Base-by-base conservation (phyloP, 1,284 basidiomycete species). In the Mycena citricolor region DNA sequence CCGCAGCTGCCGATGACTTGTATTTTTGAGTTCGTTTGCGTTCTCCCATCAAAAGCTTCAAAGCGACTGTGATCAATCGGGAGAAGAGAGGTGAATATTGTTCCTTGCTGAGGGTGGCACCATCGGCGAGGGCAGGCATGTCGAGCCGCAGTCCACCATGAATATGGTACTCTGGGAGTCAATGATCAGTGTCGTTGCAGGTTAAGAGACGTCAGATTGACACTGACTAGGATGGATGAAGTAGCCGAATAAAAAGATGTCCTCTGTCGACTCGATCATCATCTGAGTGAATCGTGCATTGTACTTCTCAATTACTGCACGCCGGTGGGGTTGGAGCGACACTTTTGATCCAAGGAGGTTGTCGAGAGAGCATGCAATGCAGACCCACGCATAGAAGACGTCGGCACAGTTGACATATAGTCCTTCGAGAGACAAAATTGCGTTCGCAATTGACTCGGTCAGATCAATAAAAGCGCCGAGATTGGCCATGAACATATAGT, bases 241-340 rank as follows among this genome's bases (percentile, higher is more conserved):
- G 40, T 58, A 60, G 13, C 40, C 57, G 2, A 60, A 38, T 13
- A 61, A 49, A 32, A 61, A 61, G 10, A 62, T 33, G 1, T 47
- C 14, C 38, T 57, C 38, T 4, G 59, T 59, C 4, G 57, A 60
- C 32, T 61, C 57, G 5, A 33, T 53, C 59, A 62, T 62, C 57
- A 62, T 59, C 33, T 60, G 57, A 4, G 53, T 22, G 31, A 60
- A 61, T 4, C 54, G 49, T 8, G 44, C 41, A 37, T 61, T 58
- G 32, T 54, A 61, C 5, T 51, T 39, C 12, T 32, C 37, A 21
- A 56, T 36, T 7, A 58, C 52, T 16, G 31, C 12, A 11, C n/a
- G 13, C 1, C 47, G 47, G 12, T 30, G 42, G 4, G 16, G 12
- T 4, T 12, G n/a, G 10, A 56, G 13, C 21, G 38, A 8, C 0